Percentiles rank a stretch among this genome's conserved stretches.
phyloP scores from a whole-genome alignment of 257 asterid genomes.

The Orobanche coerulescens region DNA sequence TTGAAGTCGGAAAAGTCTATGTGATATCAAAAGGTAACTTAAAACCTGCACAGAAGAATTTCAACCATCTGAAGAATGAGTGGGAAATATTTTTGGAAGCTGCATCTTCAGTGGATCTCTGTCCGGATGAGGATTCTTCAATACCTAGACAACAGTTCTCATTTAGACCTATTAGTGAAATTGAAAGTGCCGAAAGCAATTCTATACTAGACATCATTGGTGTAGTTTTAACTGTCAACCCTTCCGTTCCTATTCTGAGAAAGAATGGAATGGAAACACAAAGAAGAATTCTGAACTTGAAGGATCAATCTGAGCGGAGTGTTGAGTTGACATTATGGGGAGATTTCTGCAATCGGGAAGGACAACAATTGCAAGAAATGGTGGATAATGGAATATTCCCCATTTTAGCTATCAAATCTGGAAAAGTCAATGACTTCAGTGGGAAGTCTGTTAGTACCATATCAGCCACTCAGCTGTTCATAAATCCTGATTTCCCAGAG shows the following conservation, averaged over 20 bases:
- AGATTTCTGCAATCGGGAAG: slow-evolving; percentile 84
- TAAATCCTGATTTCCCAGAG: slow-evolving; percentile 69
- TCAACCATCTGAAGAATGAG: slow-evolving; percentile 91
- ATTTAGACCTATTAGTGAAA: slow-evolving; percentile 67
- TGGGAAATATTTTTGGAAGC: slow-evolving; percentile 86
- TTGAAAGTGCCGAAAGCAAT: slow-evolving; percentile 70
- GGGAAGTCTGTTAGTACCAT: slow-evolving; percentile 79
- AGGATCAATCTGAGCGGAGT: slow-evolving; percentile 72
- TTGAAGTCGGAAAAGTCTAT: slow-evolving; percentile 80
- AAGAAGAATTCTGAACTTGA: slow-evolving; percentile 61
- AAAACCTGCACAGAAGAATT: slow-evolving; percentile 93
- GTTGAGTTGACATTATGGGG: slow-evolving; percentile 94
- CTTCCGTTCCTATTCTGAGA: slow-evolving; percentile 84
- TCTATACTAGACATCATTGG: slow-evolving; percentile 83
- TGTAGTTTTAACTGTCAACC: slow-evolving; percentile 65
- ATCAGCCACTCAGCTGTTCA: slow-evolving; percentile 80
- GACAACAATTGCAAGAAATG: slow-evolving; percentile 60
- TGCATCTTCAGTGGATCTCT: slow-evolving; percentile 62
- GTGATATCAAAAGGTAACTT: slow-evolving; percentile 83
- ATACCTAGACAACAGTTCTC: slow-evolving; percentile 84
- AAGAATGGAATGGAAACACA: slow-evolving; percentile 97
- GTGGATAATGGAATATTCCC: slow-evolving; percentile 57
- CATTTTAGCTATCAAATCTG: slow-evolving; percentile 78
- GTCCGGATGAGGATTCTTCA: slow-evolving; percentile 80
- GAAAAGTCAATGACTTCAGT: slow-evolving; percentile 76